Conservation (phyloP, 2,329 filamentous ascomycete species). For the Xylariomycetidae sp. region DNA sequence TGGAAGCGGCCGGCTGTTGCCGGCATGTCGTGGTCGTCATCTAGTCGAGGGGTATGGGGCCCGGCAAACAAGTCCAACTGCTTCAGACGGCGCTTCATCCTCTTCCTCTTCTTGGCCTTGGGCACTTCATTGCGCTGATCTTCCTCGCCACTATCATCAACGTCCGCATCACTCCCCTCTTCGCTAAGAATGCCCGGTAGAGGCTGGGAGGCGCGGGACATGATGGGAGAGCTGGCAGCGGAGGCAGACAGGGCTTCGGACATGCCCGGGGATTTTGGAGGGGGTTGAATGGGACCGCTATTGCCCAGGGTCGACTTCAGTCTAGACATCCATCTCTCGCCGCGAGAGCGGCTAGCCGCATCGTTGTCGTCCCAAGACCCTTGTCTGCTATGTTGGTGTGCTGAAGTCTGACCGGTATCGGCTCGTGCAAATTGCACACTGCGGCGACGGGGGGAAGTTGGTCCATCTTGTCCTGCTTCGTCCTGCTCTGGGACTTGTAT, state of each 20-base stretch:
- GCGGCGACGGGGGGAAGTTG: constrained; percentile 42
- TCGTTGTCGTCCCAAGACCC: constrained; percentile 65
- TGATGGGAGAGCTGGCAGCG: constrained; percentile 41
- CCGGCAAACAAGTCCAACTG: constrained; percentile 52
- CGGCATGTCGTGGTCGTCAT: constrained; percentile 35
- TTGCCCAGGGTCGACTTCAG: constrained; percentile 64
- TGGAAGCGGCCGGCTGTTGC: constrained; percentile 39
- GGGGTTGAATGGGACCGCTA: constrained; percentile 39
- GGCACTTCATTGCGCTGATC: constrained; percentile 36
- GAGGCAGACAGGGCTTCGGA: constrained; percentile 32
- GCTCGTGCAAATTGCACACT: constrained; percentile 72
- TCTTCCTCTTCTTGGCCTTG: constrained; percentile 58
- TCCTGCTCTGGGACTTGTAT: constrained; percentile 11
- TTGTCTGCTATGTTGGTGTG: constrained; percentile 49
- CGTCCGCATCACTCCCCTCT: constrained; percentile 69
- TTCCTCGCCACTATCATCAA: constrained; percentile 82
- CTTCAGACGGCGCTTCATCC: constrained; percentile 50
- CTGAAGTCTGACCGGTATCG: constrained; percentile 41
- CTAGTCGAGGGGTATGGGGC: constrained; percentile 56
- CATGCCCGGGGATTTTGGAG: constrained; percentile 33
- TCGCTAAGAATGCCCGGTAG: constrained; percentile 40
- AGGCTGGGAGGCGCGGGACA: constrained; percentile 40
- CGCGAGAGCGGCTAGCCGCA: constrained; percentile 48
- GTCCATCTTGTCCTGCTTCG: constrained; percentile 17
- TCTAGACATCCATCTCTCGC: constrained; percentile 69